phyloP scores from a whole-genome alignment of 352 stramenopile species.

The Phytophthora chlamydospora region DNA sequence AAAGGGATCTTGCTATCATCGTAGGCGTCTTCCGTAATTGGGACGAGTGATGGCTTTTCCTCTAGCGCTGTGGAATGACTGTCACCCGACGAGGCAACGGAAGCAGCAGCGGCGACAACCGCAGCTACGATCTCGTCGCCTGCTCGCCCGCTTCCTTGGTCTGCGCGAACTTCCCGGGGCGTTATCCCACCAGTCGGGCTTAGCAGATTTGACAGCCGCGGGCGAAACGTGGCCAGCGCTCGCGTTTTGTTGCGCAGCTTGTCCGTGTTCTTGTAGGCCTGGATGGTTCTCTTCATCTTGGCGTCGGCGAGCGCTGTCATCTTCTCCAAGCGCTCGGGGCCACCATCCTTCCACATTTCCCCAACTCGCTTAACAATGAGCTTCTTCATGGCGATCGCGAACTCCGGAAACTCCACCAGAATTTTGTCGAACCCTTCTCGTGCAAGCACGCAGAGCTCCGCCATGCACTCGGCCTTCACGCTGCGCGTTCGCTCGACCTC shows the following conservation, averaged over 20 bases:
- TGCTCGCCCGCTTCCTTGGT: constrained; percentile 10
- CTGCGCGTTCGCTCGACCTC: constrained; percentile 68
- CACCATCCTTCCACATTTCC: constrained; percentile 58
- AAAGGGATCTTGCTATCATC: constrained; percentile 21
- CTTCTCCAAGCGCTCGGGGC: constrained; percentile 59
- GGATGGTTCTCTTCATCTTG: constrained; percentile 69
- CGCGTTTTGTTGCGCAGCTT: constrained; percentile 48
- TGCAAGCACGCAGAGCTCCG: constrained; percentile 68
- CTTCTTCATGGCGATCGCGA: constrained; percentile 72
- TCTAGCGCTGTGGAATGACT: background rate
- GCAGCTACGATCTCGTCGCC: constrained; percentile 22
- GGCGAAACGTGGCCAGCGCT: constrained; percentile 31
- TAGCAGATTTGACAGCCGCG: constrained; percentile 38
- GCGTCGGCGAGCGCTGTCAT: constrained; percentile 66
- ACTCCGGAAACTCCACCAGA: constrained; percentile 71
- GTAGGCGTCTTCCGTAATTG: constrained; percentile 26
- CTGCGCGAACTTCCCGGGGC: constrained; percentile 8
- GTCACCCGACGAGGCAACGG: background rate
- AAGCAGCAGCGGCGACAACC: constrained; percentile 10
- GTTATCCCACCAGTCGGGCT: constrained; percentile 15
- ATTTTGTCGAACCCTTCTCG: constrained; percentile 74
- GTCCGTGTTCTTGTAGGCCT: constrained; percentile 52
- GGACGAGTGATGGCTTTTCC: constrained; percentile 3
- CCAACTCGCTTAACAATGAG: constrained; percentile 73
- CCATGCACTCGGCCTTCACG: constrained; percentile 69